Percentiles rank a stretch among this genome's conserved stretches.
Conservation (phyloP, 208 protist species). For the Acanthamoeba castellanii region DNA sequence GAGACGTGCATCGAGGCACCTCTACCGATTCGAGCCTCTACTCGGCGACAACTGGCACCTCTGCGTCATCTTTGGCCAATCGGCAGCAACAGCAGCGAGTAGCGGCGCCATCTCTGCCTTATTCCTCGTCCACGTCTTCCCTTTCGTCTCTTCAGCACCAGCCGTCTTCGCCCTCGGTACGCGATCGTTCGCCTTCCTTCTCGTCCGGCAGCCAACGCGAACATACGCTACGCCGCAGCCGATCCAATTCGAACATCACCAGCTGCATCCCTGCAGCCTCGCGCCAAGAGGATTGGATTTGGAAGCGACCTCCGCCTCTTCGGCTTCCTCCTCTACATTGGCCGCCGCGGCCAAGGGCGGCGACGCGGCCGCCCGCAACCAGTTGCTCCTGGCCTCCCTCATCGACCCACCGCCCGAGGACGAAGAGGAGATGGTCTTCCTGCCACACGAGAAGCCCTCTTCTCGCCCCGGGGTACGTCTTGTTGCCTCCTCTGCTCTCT, state of each 20-base stretch:
- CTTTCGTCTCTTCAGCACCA: neutral
- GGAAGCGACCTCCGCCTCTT: neutral
- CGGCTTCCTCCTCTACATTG: neutral
- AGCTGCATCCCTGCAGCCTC: neutral
- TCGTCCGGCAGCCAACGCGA: neutral
- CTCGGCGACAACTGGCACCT: neutral
- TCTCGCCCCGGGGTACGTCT: neutral
- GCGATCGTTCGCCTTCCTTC: neutral
- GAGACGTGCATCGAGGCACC: neutral
- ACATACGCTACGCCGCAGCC: neutral
- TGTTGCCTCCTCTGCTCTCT: neutral
- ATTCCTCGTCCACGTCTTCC: neutral
- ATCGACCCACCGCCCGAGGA: constrained; percentile 23
- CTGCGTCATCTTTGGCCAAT: neutral
- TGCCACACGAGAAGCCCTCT: constrained; percentile 43
- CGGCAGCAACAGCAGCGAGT: neutral
- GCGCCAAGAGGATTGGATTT: neutral
- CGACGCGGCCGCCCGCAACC: neutral
- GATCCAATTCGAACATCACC: constrained; percentile 33
- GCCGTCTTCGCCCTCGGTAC: neutral
- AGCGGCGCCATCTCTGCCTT: neutral
- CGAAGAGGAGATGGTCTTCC: constrained; percentile 42
- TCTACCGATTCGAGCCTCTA: neutral
- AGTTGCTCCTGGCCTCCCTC: constrained; percentile 8
- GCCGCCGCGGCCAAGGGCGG: neutral